Conservation (phyloP, 495 filamentous ascomycete species). For the Talaromyces nanjingensis region DNA sequence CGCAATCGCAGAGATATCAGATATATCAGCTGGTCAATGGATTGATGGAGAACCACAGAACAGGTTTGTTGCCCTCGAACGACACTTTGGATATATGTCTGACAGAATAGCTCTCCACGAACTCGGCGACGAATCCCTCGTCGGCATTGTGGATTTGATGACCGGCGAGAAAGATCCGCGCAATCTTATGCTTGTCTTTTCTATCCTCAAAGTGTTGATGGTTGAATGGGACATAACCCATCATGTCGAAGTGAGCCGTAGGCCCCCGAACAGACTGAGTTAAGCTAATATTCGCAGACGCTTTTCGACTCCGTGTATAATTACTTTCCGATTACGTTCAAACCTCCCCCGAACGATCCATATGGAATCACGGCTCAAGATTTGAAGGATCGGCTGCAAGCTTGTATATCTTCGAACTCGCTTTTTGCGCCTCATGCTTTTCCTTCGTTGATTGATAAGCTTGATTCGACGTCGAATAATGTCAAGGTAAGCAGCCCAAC, state of each 20-base stretch:
- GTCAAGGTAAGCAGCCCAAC: slow-evolving; percentile 48
- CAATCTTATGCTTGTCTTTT: slow-evolving; percentile 74
- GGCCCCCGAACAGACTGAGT: neutral
- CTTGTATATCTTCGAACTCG: slow-evolving; percentile 62
- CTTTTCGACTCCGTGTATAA: slow-evolving; percentile 71
- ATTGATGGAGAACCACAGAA: slow-evolving; percentile 58
- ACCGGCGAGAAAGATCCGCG: slow-evolving; percentile 72
- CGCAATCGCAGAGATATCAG: slow-evolving; percentile 54
- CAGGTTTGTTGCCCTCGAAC: slow-evolving; percentile 35
- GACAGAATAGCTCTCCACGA: slow-evolving; percentile 39
- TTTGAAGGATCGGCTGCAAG: slow-evolving; percentile 60
- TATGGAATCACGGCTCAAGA: slow-evolving; percentile 71
- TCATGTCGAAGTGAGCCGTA: slow-evolving; percentile 50
- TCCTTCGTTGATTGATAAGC: slow-evolving; percentile 64
- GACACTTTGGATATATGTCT: neutral
- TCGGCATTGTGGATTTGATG: slow-evolving; percentile 60
- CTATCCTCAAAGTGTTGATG: slow-evolving; percentile 63
- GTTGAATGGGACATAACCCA: slow-evolving; percentile 63
- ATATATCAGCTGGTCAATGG: slow-evolving; percentile 58
- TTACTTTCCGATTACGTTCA: slow-evolving; percentile 74
- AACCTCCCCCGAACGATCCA: slow-evolving; percentile 67
- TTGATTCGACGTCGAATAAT: slow-evolving; percentile 67
- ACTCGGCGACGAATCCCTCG: slow-evolving; percentile 52
- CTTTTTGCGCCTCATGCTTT: slow-evolving; percentile 64
- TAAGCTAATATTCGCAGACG: slow-evolving; percentile 34